These are phyloP conservation scores for Debaryomyces psychrophilus DNA, from an alignment of 1,139 yeast genomes.

Conservation along the genomic window DNA sequence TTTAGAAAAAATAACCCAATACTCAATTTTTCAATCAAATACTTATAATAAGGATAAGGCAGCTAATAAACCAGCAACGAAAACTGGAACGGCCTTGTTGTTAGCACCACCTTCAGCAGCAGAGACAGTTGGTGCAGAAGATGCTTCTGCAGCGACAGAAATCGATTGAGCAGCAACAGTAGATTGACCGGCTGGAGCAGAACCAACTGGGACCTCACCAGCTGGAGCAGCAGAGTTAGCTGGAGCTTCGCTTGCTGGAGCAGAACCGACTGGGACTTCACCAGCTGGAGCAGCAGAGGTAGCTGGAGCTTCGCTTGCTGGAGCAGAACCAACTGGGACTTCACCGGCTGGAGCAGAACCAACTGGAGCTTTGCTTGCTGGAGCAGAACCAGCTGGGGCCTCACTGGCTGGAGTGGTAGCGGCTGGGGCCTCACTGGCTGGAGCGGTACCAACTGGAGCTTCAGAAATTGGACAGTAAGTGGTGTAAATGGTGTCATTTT, in stretches of 20 bases:
- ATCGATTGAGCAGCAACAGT: slow-evolving; percentile 13
- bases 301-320: slow-evolving; percentile 12
- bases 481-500: slow-evolving; percentile 25
- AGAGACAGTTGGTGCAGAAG: slow-evolving; percentile 11
- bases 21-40: slow-evolving; percentile 1
- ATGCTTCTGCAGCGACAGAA: slow-evolving; percentile 11
- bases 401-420: slow-evolving; percentile 12
- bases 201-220: slow-evolving; percentile 13
- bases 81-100: slow-evolving; percentile 17
- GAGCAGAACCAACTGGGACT: slow-evolving; percentile 15
- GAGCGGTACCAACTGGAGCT: slow-evolving; percentile 17
- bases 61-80: slow-evolving; percentile 18
- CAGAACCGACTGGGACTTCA: slow-evolving; percentile 15
- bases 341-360: slow-evolving; percentile 14
- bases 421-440: slow-evolving; percentile 8
- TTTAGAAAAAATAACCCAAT: slow-evolving; percentile 3
- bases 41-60: slow-evolving; percentile 16
- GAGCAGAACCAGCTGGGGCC: slow-evolving; percentile 12
- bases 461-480: slow-evolving; percentile 28
- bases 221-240: slow-evolving; percentile 13
- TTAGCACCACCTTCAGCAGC: slow-evolving; percentile 14
- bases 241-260: slow-evolving; percentile 12
- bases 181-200: slow-evolving; percentile 14
- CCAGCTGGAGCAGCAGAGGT: slow-evolving; percentile 12
- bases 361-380: slow-evolving; percentile 14